Conservation (phyloP, 148 eudicot genomes). For the Silene latifolia region DNA sequence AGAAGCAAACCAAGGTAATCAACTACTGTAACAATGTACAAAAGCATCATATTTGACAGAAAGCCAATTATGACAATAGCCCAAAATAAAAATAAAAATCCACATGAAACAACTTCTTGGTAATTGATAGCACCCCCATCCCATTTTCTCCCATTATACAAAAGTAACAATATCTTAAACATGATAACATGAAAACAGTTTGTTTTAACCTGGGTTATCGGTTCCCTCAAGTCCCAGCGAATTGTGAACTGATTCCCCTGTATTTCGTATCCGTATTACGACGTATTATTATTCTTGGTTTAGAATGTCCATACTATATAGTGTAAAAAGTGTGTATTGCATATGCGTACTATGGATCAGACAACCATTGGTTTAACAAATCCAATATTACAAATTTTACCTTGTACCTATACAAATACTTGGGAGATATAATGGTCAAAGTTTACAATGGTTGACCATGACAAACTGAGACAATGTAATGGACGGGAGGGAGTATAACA, state of each 20-base stretch:
- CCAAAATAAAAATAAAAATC: neutral
- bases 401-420: neutral
- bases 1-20: conserved; percentile 15
- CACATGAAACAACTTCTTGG: neutral
- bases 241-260: no score
- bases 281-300: no score
- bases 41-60: neutral
- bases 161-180: neutral
- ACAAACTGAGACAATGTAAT: neutral
- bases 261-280: no score
- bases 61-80: neutral
- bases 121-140: neutral
- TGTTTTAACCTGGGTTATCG: neutral
- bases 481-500: neutral
- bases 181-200: no score
- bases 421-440: neutral
- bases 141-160: neutral
- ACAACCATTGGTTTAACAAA: no score
- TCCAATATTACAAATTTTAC: neutral
- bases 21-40: conserved; percentile 2
- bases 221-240: no score
- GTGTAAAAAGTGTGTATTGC: no score
- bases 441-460: neutral
- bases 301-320: no score
- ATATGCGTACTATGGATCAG: no score